Percentiles rank a stretch among this genome's conserved stretches.
These are phyloP conservation scores for Coemansia asiatica DNA, from an alignment of 192 early-diverging fungal genomes.

Conservation along the genomic window DNA sequence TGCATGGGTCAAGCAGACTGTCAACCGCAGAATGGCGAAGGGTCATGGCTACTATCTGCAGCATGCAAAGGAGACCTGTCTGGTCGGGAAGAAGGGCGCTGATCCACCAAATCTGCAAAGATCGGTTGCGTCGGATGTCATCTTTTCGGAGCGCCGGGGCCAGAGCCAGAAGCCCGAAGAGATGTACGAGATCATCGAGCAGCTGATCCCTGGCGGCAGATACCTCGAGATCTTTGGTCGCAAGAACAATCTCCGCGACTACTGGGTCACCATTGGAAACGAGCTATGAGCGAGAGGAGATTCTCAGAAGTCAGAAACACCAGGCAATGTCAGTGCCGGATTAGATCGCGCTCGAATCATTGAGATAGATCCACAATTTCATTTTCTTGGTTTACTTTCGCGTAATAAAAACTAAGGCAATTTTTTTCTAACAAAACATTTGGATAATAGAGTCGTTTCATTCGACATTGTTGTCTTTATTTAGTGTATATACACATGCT, in stretches of 20 bases:
- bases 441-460: background rate
- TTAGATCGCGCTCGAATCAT: too few species aligned
- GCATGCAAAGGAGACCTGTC: constrained; percentile 96
- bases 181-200: constrained; percentile 92
- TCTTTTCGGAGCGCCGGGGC: constrained; percentile 89
- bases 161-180: constrained; percentile 97
- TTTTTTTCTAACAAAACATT: background rate
- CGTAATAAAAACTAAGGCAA: background rate
- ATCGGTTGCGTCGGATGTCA: constrained; percentile 82
- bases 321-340: too few species aligned
- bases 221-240: constrained; percentile 96
- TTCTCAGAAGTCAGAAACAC: too few species aligned
- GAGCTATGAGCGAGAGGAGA: constrained; percentile 64
- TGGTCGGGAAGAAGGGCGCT: constrained; percentile 85
- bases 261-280: constrained; percentile 97
- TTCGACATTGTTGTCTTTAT: constrained; percentile 4
- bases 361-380: background rate
- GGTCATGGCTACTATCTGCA: constrained; percentile 97
- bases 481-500: constrained; percentile 2
- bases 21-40: constrained; percentile 95
- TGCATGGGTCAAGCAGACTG: constrained; percentile 96
- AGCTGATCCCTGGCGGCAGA: constrained; percentile 86
- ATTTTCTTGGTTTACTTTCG: background rate
- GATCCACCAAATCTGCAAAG: constrained; percentile 72
- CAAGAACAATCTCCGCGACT: constrained; percentile 93